Conservation (phyloP, 2,329 filamentous ascomycete genomes). For the Cylindrodendrum hubeiense region DNA sequence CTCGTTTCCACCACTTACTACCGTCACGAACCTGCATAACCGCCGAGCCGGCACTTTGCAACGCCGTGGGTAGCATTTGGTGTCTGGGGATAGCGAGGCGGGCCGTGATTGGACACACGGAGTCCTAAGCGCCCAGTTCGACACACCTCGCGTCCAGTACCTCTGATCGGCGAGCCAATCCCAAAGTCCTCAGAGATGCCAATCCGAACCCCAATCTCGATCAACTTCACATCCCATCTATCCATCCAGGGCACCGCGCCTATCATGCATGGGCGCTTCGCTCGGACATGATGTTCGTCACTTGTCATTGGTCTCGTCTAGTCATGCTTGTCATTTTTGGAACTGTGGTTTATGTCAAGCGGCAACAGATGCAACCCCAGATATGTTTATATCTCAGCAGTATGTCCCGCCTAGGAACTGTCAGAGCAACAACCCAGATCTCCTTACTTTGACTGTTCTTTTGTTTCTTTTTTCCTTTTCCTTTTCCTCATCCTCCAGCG, state of each 20-base stretch:
- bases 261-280: slow-evolving; percentile 44
- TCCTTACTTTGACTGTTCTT: slow-evolving; percentile 10
- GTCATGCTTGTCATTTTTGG: slow-evolving; percentile 29
- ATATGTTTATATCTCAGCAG: slow-evolving; percentile 37
- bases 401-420: slow-evolving; percentile 14
- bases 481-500: slow-evolving; percentile 7
- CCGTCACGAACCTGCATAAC: slow-evolving; percentile 30
- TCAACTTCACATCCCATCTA: slow-evolving; percentile 18
- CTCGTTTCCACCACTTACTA: slow-evolving; percentile 22
- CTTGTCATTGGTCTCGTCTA: slow-evolving; percentile 32
- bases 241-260: slow-evolving; percentile 33
- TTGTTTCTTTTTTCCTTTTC: slow-evolving; percentile 17
- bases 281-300: background rate
- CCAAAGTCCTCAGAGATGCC: slow-evolving; percentile 15
- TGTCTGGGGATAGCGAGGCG: slow-evolving; percentile 4
- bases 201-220: slow-evolving; percentile 32
- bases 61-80: slow-evolving; percentile 30
- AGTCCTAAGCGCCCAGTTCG: slow-evolving; percentile 38
- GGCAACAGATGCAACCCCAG: slow-evolving; percentile 26
- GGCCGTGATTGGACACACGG: slow-evolving; percentile 32
- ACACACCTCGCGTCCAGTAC: slow-evolving; percentile 22
- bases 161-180: slow-evolving; percentile 34
- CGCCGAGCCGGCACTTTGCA: slow-evolving; percentile 34
- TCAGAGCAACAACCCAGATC: slow-evolving; percentile 7
- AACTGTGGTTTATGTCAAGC: slow-evolving; percentile 23